Base-by-base conservation (phyloP, 352 stramenopile species). In the Halophytophthora batemanensis region DNA sequence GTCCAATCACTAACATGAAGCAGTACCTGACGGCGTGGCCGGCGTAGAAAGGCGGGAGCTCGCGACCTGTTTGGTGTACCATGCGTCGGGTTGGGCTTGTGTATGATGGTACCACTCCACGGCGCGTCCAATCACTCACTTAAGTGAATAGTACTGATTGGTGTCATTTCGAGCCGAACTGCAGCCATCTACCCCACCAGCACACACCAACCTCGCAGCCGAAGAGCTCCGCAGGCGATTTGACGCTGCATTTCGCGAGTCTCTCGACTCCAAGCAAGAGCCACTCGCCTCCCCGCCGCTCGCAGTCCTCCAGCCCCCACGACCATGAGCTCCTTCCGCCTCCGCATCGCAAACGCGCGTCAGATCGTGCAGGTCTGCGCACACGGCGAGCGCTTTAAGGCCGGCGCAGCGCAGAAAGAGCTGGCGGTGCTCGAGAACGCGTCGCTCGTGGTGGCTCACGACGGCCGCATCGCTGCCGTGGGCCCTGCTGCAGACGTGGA, bases 311-410 rank as follows among this genome's bases (percentile, higher is more conserved):
- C 36, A 14, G 31, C 7, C 41, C 11, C 19, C 10, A 17, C 18
- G 41, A 14, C 44, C 35, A 90, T 90, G 77, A 88, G 74, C 58
- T 77, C 71, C 22, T 91, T 86, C 67, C 80, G 73, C 44, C 69
- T 91, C 19, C 75, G 71, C 50, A 77, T 91, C 49, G 50, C 37
- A 31, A 84, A 86, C 64, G 77, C 77, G 36, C 50, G 59, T 42
- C 66, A 91, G 62, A 73, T 91, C 46, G 81, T 91, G 21, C 81
- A 91, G 66, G 77, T 91, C 39, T 89, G 77, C 56, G 66, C 51
- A 29, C 48, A 83, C 40, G 63, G 66, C 35, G 81, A 91, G 50
- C 64, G 46, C 13, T 82, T 85, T 64, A 91, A 91, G 65, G 53
- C 65, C 43, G 81, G 81, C 50, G 55, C 56, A 10, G 74, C 74